Percentiles rank a stretch among this genome's conserved stretches.
Evolutionary conservation across 371 early-diverging fungal species (phyloP).

Genomic region (Choanephora cucurbitarum): DNA sequence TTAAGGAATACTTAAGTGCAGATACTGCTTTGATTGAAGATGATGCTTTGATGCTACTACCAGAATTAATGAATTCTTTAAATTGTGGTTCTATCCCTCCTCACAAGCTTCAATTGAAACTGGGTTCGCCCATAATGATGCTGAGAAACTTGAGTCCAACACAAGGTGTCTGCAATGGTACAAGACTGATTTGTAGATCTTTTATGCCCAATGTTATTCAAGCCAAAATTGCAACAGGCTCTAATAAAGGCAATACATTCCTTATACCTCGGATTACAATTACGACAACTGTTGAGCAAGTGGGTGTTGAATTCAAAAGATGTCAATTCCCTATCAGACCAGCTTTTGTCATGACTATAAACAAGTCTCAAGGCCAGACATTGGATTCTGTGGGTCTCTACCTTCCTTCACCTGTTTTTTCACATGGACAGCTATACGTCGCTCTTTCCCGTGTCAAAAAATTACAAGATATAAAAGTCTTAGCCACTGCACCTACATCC

Average conservation of each 20-base stretch:
- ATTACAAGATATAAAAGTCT: background rate
- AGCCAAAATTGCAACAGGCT: conserved; percentile 1
- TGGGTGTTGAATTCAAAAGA: too few species aligned
- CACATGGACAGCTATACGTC: conserved; percentile 11
- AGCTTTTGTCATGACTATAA: conserved; percentile 33
- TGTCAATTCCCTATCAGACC: conserved; percentile 26
- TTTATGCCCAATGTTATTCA: background rate
- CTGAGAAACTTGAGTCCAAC: conserved; percentile 26
- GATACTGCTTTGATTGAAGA: background rate
- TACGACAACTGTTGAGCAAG: background rate
- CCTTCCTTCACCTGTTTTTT: conserved; percentile 16
- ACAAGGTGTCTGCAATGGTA: conserved; percentile 34
- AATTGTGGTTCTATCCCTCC: conserved; percentile 22
- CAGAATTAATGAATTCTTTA: conserved; percentile 12
- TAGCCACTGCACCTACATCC: too few species aligned
- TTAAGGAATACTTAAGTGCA: background rate
- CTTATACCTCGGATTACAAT: background rate
- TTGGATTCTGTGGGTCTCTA: conserved; percentile 23
- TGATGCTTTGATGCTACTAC: background rate
- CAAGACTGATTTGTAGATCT: background rate
- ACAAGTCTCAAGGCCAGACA: conserved; percentile 36
- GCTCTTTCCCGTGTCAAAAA: too few species aligned
- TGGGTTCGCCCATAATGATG: conserved; percentile 31
- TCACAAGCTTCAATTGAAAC: conserved; percentile 19
- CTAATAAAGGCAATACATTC: background rate